Percentiles rank a stretch among this genome's conserved stretches.
These are phyloP conservation scores for Andrographis paniculata DNA, from an alignment of 305 asterid genomes.

Conservation along the genomic window DNA sequence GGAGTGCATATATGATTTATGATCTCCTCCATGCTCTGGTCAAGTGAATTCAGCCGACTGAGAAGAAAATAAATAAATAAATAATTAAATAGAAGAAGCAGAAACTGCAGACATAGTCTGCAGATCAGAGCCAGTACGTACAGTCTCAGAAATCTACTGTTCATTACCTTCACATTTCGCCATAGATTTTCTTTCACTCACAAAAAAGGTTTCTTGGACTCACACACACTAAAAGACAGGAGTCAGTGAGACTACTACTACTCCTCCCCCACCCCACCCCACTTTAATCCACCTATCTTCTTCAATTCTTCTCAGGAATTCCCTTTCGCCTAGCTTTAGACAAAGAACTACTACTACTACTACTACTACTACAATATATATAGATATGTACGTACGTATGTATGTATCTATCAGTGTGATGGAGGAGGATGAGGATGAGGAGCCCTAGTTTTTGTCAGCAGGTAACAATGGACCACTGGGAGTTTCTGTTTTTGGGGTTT, in stretches of 20 bases:
- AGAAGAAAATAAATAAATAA: conserved; percentile 9
- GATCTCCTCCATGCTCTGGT: conserved; percentile 18
- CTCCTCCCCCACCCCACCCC: too few relatives aligned
- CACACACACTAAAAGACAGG: conserved; percentile 9
- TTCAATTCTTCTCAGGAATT: too few relatives aligned
- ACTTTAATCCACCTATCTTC: too few relatives aligned
- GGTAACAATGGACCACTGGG: conserved; percentile 88
- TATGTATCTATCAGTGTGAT: conserved; percentile 57
- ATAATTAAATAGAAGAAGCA: conserved; percentile 10
- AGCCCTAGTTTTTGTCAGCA: conserved; percentile 37
- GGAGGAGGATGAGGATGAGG: conserved; percentile 18
- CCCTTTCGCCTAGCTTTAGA: too few relatives aligned
- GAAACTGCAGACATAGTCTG: conserved; percentile 27
- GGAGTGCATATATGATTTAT: too few relatives aligned
- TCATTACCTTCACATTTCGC: conserved; percentile 32
- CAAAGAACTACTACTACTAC: too few relatives aligned
- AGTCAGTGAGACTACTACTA: not conserved
- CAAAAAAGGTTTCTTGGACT: conserved; percentile 14
- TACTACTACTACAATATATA: too few relatives aligned
- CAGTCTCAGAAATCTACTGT: conserved; percentile 46
- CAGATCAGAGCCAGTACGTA: conserved; percentile 25
- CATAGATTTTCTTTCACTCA: conserved; percentile 29
- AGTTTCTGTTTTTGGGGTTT: conserved; percentile 92
- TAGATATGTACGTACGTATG: too few relatives aligned
- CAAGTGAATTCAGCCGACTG: conserved; percentile 37